These are phyloP conservation scores for Afroboletus lepidellus DNA, from an alignment of 1,284 basidiomycete genomes.

Conservation along the genomic window DNA sequence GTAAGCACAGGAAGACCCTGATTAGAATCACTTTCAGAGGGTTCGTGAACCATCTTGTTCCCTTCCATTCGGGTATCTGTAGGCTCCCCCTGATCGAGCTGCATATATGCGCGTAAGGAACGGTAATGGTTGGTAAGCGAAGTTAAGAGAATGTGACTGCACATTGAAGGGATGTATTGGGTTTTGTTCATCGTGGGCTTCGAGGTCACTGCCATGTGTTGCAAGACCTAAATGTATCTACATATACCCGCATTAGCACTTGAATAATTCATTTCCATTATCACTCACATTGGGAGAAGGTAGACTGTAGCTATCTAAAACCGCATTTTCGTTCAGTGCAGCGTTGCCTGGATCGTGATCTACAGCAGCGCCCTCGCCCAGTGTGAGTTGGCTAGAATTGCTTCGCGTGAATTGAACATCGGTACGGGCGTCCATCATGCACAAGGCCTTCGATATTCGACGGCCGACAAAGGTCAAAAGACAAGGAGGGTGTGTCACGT, in stretches of 20 bases:
- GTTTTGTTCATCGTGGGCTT: neutral
- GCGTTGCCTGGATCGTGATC: neutral
- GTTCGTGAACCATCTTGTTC: neutral
- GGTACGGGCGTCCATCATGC: conserved; percentile 11
- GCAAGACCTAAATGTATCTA: conserved; percentile 5
- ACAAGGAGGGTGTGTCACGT: conserved; percentile 19
- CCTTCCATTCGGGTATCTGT: neutral
- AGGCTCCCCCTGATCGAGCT: conserved; percentile 2
- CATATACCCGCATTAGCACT: conserved; percentile 12
- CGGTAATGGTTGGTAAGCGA: neutral
- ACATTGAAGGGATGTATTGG: conserved; percentile 9
- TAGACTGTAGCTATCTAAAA: neutral
- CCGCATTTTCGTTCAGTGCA: neutral
- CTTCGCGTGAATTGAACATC: neutral
- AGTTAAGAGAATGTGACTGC: neutral
- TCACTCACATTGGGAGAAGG: conserved; percentile 9
- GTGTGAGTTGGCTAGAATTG: neutral
- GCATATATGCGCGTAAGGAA: conserved; percentile 26
- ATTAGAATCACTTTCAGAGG: neutral
- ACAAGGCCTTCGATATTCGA: neutral
- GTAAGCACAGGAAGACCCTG: neutral
- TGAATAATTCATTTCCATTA: neutral
- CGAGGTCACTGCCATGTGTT: neutral
- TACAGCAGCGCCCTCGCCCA: neutral
- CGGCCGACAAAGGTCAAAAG: no score